Evolutionary conservation across 495 filamentous ascomycete species (phyloP), one percentile per base, ranked within the genome.

Genomic region (Pseudotulostoma volvatum): DNA sequence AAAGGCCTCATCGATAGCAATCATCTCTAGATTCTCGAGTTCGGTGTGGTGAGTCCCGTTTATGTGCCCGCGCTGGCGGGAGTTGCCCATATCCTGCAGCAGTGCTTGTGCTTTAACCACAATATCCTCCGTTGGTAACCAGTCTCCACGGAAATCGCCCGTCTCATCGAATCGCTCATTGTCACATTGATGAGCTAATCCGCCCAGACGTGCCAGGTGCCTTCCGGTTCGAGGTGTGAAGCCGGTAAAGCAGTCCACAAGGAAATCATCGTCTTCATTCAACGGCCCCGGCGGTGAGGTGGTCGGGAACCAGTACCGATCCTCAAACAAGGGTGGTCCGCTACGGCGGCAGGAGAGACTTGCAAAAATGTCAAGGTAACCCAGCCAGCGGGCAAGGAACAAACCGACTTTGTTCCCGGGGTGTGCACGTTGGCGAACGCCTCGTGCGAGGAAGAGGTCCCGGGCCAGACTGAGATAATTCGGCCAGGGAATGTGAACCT

Each of bases 381-480:
- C 77, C 44, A 88, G 79, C 84, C 84, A 93, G 25, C 82, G 76
- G 31, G 71, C 73, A n/a, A 92, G 70, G 52, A 93, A 90, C 33
- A 76, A 81, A 13, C 77, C 79, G 15, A 80, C 71, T 18, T 68
- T 73, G 51, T 87, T 81, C 19, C 46, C 69, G 46, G 53, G 62
- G 45, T 46, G 66, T 48, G 35, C 63, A 48, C 52, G 73, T 55
- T 53, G 77, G 52, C 44, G 67, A 55, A 36, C 75, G 17, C 73
- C 75, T 18, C 81, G 75, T 8, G 73, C 69, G 33, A 76, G 56
- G 49, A 90, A 85, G 41, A 93, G 74, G 44, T 76, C 72, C 3
- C 84, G 73, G 0, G 84, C 83, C 18, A 81, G 71, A 28, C 74
- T 73, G 4, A 93, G 67, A 54, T 90, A 83, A 20, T 66, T 74